These are phyloP conservation scores for Colletotrichum spinosum DNA, from an alignment of 2,329 filamentous ascomycete species.

Conservation along the genomic window DNA sequence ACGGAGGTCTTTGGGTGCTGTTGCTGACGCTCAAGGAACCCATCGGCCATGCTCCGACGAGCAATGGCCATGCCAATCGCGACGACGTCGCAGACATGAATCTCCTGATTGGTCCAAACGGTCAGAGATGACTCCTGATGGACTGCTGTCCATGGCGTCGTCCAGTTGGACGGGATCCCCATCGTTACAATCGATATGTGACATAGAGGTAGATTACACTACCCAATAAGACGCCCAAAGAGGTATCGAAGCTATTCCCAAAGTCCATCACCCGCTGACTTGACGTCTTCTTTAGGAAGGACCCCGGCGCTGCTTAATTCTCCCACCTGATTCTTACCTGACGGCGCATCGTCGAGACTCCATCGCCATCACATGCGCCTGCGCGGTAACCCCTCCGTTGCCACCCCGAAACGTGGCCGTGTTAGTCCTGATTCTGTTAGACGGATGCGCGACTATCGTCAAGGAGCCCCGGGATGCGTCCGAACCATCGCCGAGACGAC, in stretches of 20 bases:
- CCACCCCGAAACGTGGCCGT: too few relatives aligned
- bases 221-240: too few relatives aligned
- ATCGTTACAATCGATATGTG: not conserved
- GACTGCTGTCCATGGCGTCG: not conserved
- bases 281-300: slow-evolving; percentile 2
- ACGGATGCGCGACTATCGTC: too few relatives aligned
- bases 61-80: slow-evolving; percentile 1
- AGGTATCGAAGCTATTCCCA: too few relatives aligned
- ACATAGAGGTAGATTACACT: too few relatives aligned
- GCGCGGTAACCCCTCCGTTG: too few relatives aligned
- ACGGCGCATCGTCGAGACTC: slow-evolving; percentile 20
- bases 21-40: not conserved
- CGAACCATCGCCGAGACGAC: too few relatives aligned
- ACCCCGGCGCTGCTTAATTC: not conserved
- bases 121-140: not conserved
- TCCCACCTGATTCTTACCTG: slow-evolving; percentile 31
- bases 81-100: not conserved
- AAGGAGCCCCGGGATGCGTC: too few relatives aligned
- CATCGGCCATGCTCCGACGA: slow-evolving; percentile 1
- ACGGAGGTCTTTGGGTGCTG: slow-evolving; percentile 1
- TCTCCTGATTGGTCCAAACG: slow-evolving; percentile 14
- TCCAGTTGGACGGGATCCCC: slow-evolving; percentile 9
- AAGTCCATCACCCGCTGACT: too few relatives aligned
- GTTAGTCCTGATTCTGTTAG: not conserved
- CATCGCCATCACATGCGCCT: slow-evolving; percentile 5